A percentile compares a stretch with the other conserved stretches of the same genome.
These are phyloP conservation scores for Monosporascus sp. DNA, from an alignment of 2,329 filamentous ascomycete genomes.

Conservation along the genomic window DNA sequence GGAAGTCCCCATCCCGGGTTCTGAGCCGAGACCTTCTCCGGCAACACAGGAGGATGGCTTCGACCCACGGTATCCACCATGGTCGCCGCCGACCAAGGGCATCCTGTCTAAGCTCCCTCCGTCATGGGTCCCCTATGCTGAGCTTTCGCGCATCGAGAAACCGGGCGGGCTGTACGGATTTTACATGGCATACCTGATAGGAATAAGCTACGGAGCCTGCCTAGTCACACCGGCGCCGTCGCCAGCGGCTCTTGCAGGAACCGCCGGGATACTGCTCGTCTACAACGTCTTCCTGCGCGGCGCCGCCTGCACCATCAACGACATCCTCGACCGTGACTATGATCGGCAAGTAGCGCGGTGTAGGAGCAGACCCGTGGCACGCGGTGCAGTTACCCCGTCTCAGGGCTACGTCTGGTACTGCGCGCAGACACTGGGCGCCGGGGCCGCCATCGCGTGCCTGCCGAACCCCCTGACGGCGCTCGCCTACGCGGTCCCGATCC, in stretches of 20 bases:
- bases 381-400: constrained; percentile 35
- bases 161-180: constrained; percentile 15
- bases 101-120: constrained; percentile 9
- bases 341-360: constrained; percentile 48
- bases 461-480: constrained; percentile 34
- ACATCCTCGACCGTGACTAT: constrained; percentile 47
- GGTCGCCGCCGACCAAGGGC: constrained; percentile 10
- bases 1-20: too few species aligned
- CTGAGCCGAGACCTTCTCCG: too few species aligned
- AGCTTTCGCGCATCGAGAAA: constrained; percentile 17
- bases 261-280: constrained; percentile 6
- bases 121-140: constrained; percentile 14
- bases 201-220: constrained; percentile 12
- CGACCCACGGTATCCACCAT: constrained; percentile 2
- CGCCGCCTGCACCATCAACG: constrained; percentile 49
- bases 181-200: constrained; percentile 17
- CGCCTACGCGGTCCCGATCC: constrained; percentile 30
- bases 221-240: constrained; percentile 1
- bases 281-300: constrained; percentile 40
- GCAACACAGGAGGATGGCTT: too few species aligned
- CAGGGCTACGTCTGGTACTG: constrained; percentile 34
- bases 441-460: constrained; percentile 30
- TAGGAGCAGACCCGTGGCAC: constrained; percentile 43
- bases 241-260: constrained; percentile 1
- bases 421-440: constrained; percentile 28